phyloP scores from a whole-genome alignment of 495 filamentous ascomycete species.

The Penicillium coprophilum region DNA sequence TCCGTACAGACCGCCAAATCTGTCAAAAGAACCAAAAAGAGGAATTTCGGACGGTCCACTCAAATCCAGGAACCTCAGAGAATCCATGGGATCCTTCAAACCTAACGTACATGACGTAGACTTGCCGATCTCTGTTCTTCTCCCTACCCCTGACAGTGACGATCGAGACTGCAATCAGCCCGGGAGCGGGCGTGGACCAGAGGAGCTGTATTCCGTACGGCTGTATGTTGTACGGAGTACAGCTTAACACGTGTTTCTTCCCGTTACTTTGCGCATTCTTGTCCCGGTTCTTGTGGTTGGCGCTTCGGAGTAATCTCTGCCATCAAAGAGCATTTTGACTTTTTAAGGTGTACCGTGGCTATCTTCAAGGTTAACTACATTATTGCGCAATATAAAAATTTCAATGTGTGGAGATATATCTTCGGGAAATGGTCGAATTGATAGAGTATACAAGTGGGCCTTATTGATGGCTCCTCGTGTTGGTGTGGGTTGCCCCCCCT shows the following conservation, averaged over 20 bases:
- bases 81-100: neutral
- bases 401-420: neutral
- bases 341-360: neutral
- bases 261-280: neutral
- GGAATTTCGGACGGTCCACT: neutral
- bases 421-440: neutral
- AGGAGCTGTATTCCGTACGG: neutral
- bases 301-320: neutral
- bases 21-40: neutral
- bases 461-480: constrained; percentile 12
- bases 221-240: too few relatives aligned
- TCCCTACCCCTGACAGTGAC: constrained; percentile 25
- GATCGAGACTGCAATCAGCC: constrained; percentile 20
- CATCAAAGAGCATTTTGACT: neutral
- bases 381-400: neutral
- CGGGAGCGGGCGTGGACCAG: neutral
- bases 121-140: constrained; percentile 8
- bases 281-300: neutral
- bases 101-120: constrained; percentile 1
- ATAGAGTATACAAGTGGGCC: neutral
- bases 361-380: neutral
- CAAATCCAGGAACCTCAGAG: neutral
- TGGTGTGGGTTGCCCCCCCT: constrained; percentile 18
- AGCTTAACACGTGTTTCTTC: neutral
- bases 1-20: constrained; percentile 6